Evolutionary conservation across 768 basidiomycete genomes (phyloP), one percentile per base, ranked within the genome.

Genomic region (Lyophyllum atratum): DNA sequence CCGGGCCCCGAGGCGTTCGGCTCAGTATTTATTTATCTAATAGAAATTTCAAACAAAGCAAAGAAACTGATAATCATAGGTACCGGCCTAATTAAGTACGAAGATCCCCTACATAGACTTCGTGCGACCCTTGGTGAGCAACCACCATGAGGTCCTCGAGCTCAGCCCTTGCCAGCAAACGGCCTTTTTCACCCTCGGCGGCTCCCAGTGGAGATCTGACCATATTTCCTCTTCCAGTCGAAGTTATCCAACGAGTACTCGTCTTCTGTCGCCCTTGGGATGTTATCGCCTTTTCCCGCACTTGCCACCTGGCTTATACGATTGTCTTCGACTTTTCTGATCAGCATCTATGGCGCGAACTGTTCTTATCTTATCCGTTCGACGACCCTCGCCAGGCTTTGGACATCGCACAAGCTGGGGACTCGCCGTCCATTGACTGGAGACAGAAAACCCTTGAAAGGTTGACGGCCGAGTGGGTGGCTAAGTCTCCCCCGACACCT

Each of bases 321-420:
- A 70, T 89, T 45, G 77, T 89, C 43, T 82, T 85, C 64, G 66
- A 72, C 21, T 58, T 74, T 28, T 57, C 72, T 26, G 85, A 87
- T 70, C 79, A 81, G 46, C 82, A 83, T 65, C 77, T 92, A 39
- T 92, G 89, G 89, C 83, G 85, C 52, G 74, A 81, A 51, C 74
- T 90, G 50, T 90, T 86, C 69, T 79, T 87, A 37, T 54, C 71
- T 22, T 66, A 72, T 46, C 77, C 80, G 6, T 90, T 89, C 68
- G 90, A 92, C 65, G 82, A 87, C 63, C 86, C 87, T n/a, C 75
- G 82, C 55, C 66, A 40, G 65, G 72, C n/a, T 31, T 56, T 49
- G 58, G 60, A 21, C 48, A 58, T 40, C 50, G 29, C 46, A 28
- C 2, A 19, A 15, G 10, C 34, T 17, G 47, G 25, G 33, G 29